Evolutionary conservation across 140 eudicot genomes (phyloP).

Genomic region (Senecio squalidus): DNA sequence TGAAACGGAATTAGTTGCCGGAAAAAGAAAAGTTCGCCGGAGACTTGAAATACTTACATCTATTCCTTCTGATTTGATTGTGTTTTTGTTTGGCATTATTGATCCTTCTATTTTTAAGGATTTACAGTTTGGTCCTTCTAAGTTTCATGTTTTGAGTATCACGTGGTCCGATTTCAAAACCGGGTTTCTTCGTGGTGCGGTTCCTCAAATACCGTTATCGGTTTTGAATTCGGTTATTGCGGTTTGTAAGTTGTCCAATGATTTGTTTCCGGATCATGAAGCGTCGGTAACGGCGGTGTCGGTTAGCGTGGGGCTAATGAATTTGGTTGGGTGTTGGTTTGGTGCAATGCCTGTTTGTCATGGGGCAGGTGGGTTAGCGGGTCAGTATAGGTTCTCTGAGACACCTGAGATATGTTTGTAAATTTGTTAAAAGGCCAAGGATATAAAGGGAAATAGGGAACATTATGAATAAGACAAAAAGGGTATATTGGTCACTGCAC

Average conservation of each 20-base stretch:
- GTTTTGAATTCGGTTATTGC: slow-evolving; percentile 88
- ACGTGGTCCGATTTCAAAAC: slow-evolving; percentile 64
- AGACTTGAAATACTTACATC: slow-evolving; percentile 35
- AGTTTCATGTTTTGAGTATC: slow-evolving; percentile 35
- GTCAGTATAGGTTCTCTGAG: slow-evolving; percentile 92
- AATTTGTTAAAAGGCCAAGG: too few relatives aligned
- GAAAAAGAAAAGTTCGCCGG: slow-evolving; percentile 29
- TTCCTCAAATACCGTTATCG: slow-evolving; percentile 84
- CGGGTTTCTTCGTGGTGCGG: slow-evolving; percentile 83
- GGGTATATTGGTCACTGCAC: too few relatives aligned
- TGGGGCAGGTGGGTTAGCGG: slow-evolving; percentile 93
- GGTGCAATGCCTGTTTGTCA: slow-evolving; percentile 94
- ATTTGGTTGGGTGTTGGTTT: slow-evolving; percentile 83
- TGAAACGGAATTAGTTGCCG: not conserved
- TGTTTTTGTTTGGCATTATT: slow-evolving; percentile 64
- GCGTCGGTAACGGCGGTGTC: slow-evolving; percentile 77
- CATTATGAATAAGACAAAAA: too few relatives aligned
- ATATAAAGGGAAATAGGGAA: too few relatives aligned
- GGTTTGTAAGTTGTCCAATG: slow-evolving; percentile 68
- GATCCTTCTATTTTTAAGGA: slow-evolving; percentile 60
- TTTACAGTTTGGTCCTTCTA: slow-evolving; percentile 69
- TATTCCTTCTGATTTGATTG: slow-evolving; percentile 75
- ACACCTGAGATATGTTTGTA: too few relatives aligned
- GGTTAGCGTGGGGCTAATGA: slow-evolving; percentile 77
- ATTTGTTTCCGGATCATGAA: slow-evolving; percentile 62